Base-by-base conservation (phyloP, 305 asterid species). In the Euphrasia arctica region DNA sequence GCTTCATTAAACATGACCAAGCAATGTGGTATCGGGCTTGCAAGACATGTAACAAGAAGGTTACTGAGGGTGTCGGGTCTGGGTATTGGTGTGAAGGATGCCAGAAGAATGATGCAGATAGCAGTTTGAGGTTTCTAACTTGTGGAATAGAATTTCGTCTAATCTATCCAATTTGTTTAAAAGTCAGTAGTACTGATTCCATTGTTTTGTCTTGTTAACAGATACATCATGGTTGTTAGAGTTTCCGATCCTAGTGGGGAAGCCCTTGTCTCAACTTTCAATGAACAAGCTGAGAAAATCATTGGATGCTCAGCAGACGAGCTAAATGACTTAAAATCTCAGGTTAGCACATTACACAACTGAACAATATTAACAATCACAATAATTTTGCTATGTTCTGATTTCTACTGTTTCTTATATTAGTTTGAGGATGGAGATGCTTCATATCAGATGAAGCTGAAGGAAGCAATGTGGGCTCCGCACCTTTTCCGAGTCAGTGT, bases 1-100 rank as follows among this genome's bases (percentile, higher is more conserved):
- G 88, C 77, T 82, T 60, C 72, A 84, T 92, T 42, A 92, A 83
- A 70, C 82, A 87, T 0, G 98, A 92, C 67, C 98, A 92, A 70
- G 22, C 95, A 62, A 89, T 92, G 96, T 92, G 96, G 97, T 92
- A 89, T 58, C 82, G 90, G 8, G 98, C 96, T 4, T 92, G 98
- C 86, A 92, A 79, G 74, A 80, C 82, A 12, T 92, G 98, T 57
- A 89, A 78, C 86, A 92, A 83, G 83, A 92, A 92, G 74, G 98
- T 92, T 0, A 83, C 90, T 5, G 93, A 87, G 59, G 89, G 83
- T 64, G 25, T 84, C 55, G 95, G 83, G 4, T 81, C 90, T 41
- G 95, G 97, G 12, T 89, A 83, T 58, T 82, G 96, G 91, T 92
- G 98, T 68, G 95, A 87, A 80, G 79, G 78, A 34, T 92, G 98